A percentile compares a stretch with the other conserved stretches of the same genome.
Evolutionary conservation across 1,284 basidiomycete genomes (phyloP).

Genomic region (Tylopilus sp.): DNA sequence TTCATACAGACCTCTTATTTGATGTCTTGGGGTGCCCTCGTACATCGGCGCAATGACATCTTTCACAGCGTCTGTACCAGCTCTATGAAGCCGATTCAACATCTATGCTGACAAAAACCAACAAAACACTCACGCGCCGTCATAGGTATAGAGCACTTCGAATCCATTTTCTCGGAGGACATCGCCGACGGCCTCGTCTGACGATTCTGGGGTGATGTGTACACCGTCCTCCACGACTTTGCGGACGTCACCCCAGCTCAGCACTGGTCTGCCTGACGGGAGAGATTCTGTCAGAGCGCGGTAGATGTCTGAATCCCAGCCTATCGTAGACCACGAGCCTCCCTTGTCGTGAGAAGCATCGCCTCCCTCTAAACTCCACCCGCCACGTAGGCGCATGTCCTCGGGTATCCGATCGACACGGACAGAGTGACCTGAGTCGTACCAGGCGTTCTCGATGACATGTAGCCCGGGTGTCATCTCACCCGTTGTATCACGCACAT

Average conservation of each 20-base stretch:
- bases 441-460: slow-evolving; percentile 49
- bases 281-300: slow-evolving; percentile 26
- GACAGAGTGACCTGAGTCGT: slow-evolving; percentile 47
- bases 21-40: slow-evolving; percentile 47
- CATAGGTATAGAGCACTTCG: slow-evolving; percentile 49
- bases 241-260: slow-evolving; percentile 31
- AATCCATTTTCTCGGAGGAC: slow-evolving; percentile 50
- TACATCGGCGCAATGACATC: slow-evolving; percentile 48
- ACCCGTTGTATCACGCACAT: slow-evolving; percentile 20
- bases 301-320: slow-evolving; percentile 30
- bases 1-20: slow-evolving; percentile 51
- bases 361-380: slow-evolving; percentile 27
- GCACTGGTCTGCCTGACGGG: slow-evolving; percentile 16
- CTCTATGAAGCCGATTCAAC: slow-evolving; percentile 38
- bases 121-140: slow-evolving; percentile 48
- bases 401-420: slow-evolving; percentile 46
- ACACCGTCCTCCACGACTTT: slow-evolving; percentile 34
- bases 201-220: slow-evolving; percentile 29
- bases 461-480: slow-evolving; percentile 37
- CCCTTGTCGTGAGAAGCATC: slow-evolving; percentile 18
- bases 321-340: slow-evolving; percentile 37
- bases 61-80: slow-evolving; percentile 52
- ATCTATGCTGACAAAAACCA: neutral
- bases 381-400: slow-evolving; percentile 46
- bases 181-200: slow-evolving; percentile 42